Percentiles rank a stretch among this genome's conserved stretches.
These are phyloP conservation scores for Nannochloropsis granulata DNA, from an alignment of 108 stramenopile genomes.

Conservation along the genomic window DNA sequence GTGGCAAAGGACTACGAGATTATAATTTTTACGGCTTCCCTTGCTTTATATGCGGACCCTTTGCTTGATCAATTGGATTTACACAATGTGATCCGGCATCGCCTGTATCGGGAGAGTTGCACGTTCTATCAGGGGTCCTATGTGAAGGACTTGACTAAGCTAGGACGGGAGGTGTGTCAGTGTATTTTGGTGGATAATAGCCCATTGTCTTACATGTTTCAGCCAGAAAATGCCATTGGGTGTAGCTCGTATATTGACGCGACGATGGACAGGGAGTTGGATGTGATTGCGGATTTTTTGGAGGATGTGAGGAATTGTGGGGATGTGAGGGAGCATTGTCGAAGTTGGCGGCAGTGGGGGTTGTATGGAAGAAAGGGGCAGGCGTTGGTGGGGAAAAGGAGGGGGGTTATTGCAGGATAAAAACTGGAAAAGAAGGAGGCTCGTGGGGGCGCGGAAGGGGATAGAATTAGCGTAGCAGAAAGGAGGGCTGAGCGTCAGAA, in stretches of 20 bases:
- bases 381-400: no score
- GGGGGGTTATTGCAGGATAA: no score
- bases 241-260: constrained; percentile 91
- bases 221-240: constrained; percentile 95
- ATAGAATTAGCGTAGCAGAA: no score
- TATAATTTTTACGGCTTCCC: constrained; percentile 90
- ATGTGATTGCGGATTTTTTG: constrained; percentile 78
- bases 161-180: constrained; percentile 64
- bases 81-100: constrained; percentile 52
- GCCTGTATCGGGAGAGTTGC: constrained; percentile 94
- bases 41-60: constrained; percentile 94
- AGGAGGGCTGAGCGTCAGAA: no score
- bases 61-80: constrained; percentile 85
- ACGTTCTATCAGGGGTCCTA: constrained; percentile 93
- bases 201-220: constrained; percentile 85
- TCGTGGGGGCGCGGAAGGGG: no score
- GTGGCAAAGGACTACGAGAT: constrained; percentile 93
- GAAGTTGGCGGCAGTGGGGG: neutral
- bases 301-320: constrained; percentile 52
- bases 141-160: constrained; percentile 77
- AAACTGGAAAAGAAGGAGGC: no score
- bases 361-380: neutral
- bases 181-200: constrained; percentile 95
- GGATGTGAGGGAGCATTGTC: constrained; percentile 44
- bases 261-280: constrained; percentile 70